A percentile compares a stretch with the other conserved stretches of the same genome.
These are phyloP conservation scores for Guadua angustifolia DNA, from an alignment of 176 grass and related monocot species.

Conservation along the genomic window DNA sequence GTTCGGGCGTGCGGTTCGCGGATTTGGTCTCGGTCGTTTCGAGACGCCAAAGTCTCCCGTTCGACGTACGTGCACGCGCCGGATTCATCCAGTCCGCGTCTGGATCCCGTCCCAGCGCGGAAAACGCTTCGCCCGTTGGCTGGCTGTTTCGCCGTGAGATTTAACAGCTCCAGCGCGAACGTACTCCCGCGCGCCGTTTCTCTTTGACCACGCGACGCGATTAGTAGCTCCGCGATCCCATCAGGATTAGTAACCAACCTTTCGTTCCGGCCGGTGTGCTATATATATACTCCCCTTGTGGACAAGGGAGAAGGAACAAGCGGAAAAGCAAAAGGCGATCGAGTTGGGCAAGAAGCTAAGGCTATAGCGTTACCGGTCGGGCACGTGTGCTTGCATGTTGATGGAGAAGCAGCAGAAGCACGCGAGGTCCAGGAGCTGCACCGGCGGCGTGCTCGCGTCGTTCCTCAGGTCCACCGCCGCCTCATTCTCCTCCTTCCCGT, in stretches of 20 bases:
- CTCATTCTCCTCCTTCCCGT: slow-evolving; percentile 39
- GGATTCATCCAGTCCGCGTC: background rate
- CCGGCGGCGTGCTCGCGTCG: slow-evolving; percentile 41
- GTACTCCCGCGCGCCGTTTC: background rate
- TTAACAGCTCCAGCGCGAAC: background rate
- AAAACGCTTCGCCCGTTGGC: background rate
- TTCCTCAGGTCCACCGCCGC: slow-evolving; percentile 68
- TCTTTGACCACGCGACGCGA: slow-evolving; percentile 46
- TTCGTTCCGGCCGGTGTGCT: background rate
- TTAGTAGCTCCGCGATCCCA: background rate
- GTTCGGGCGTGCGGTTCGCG: background rate
- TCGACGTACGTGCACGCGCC: background rate
- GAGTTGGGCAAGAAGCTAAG: background rate
- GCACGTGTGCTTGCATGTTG: background rate
- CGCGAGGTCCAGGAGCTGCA: slow-evolving; percentile 47
- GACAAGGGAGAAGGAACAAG: slow-evolving; percentile 4
- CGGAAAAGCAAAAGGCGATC: background rate
- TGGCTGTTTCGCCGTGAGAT: slow-evolving; percentile 24
- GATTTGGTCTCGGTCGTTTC: slow-evolving; percentile 28
- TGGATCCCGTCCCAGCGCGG: background rate
- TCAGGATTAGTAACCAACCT: slow-evolving; percentile 17
- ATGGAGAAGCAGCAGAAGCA: slow-evolving; percentile 43
- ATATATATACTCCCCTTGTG: slow-evolving; percentile 4
- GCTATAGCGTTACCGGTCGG: background rate
- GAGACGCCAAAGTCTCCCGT: background rate